Evolutionary conservation across 305 asterid species (phyloP).

Genomic region (Fraxinus albicans): DNA sequence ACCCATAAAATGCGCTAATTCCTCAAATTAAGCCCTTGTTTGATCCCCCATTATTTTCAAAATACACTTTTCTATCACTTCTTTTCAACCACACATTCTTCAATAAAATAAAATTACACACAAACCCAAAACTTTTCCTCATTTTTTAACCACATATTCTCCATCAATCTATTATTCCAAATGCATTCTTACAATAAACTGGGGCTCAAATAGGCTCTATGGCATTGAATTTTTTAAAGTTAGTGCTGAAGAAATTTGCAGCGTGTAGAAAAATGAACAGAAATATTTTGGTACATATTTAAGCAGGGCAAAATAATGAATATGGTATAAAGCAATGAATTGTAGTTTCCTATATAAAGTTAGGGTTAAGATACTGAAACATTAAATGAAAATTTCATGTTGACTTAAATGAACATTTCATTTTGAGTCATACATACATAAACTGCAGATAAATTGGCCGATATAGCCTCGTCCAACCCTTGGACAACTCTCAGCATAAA

Average conservation of each 20-base stretch:
- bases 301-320: slow-evolving; percentile 12
- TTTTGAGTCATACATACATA: slow-evolving; percentile 51
- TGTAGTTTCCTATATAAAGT: slow-evolving; percentile 11
- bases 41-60: too few relatives aligned
- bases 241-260: not conserved
- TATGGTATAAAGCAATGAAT: not conserved
- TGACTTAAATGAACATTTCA: not conserved
- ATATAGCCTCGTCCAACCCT: slow-evolving; percentile 64
- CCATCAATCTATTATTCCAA: too few relatives aligned
- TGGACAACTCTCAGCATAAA: slow-evolving; percentile 62
- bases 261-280: not conserved
- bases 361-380: not conserved
- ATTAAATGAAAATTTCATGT: slow-evolving; percentile 5
- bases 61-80: too few relatives aligned
- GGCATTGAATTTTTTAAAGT: not conserved
- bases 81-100: too few relatives aligned
- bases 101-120: too few relatives aligned
- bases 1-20: slow-evolving; percentile 6
- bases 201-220: too few relatives aligned
- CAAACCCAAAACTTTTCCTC: too few relatives aligned
- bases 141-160: too few relatives aligned
- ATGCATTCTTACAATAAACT: too few relatives aligned
- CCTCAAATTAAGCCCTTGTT: not conserved
- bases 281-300: slow-evolving; percentile 7
- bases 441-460: slow-evolving; percentile 54